Evolutionary conservation across 805 yeast species (phyloP).

Genomic region (Pichia thaimueangensis): DNA sequence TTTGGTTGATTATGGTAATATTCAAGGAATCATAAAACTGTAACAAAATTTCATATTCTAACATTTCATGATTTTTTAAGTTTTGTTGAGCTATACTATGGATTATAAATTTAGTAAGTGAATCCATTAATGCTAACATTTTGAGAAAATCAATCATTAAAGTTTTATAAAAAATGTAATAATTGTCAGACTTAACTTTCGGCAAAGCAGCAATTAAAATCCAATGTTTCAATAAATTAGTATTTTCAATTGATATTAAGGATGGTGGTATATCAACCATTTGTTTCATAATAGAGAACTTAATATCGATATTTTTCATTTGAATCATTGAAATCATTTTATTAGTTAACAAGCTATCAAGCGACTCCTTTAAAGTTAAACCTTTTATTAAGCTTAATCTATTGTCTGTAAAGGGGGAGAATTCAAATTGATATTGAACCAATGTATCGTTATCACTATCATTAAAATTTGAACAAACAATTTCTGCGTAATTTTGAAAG

Average conservation of each 20-base stretch:
- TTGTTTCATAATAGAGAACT: slow-evolving; percentile 6
- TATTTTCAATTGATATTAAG: background rate
- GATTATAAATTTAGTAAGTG: background rate
- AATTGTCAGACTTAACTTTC: background rate
- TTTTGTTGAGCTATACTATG: background rate
- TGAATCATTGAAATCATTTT: slow-evolving; percentile 1
- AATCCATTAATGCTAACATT: slow-evolving; percentile 7
- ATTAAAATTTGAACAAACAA: no score
- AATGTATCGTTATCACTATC: background rate
- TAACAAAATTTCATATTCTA: background rate
- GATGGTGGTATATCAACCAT: slow-evolving; percentile 1
- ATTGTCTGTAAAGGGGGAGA: background rate
- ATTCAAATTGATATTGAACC: background rate
- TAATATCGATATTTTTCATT: background rate
- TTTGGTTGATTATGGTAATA: background rate
- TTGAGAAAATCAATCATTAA: slow-evolving; percentile 3
- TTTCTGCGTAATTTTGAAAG: no score
- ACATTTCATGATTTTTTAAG: background rate
- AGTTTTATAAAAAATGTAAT: background rate
- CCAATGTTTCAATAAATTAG: background rate
- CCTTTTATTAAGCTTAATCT: background rate
- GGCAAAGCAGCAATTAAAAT: no score
- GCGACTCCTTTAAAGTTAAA: slow-evolving; percentile 1
- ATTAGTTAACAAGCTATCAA: background rate
- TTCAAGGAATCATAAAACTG: background rate